Evolutionary conservation across 108 stramenopile genomes (phyloP).

Genomic region (Schizochytrium sp.): DNA sequence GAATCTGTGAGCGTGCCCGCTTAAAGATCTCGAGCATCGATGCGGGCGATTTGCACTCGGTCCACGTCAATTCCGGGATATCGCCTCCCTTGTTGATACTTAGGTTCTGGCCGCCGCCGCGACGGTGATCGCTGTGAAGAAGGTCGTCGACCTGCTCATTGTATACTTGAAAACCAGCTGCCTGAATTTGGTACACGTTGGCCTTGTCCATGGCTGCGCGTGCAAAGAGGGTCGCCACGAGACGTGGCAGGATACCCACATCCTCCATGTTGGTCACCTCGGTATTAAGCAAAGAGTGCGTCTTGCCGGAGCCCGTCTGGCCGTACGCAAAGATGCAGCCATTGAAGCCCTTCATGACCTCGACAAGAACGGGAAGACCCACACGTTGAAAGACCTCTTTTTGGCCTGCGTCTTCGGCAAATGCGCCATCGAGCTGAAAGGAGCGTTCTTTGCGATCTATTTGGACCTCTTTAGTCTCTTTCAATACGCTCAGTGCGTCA

Average conservation of each 20-base stretch:
- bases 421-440: conserved; percentile 22
- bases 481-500: neutral
- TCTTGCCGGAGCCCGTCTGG: conserved; percentile 32
- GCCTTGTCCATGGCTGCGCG: neutral
- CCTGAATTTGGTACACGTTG: neutral
- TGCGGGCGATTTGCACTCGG: neutral
- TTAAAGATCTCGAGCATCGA: neutral
- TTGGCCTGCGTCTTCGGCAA: neutral
- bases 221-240: neutral
- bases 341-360: conserved; percentile 26
- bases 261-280: neutral
- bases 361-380: neutral
- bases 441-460: neutral
- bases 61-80: neutral
- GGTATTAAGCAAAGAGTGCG: conserved; percentile 21
- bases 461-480: conserved; percentile 3
- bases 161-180: conserved; percentile 24
- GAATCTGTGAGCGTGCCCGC: neutral
- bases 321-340: conserved; percentile 34
- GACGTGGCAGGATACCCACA: neutral
- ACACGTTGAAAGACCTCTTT: conserved; percentile 21
- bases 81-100: conserved; percentile 9
- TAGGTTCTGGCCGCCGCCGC: conserved; percentile 5
- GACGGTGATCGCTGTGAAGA: neutral
- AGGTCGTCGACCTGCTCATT: conserved; percentile 35